phyloP scores from a whole-genome alignment of 2,329 filamentous ascomycete species.

The Fusarium subtropicale region DNA sequence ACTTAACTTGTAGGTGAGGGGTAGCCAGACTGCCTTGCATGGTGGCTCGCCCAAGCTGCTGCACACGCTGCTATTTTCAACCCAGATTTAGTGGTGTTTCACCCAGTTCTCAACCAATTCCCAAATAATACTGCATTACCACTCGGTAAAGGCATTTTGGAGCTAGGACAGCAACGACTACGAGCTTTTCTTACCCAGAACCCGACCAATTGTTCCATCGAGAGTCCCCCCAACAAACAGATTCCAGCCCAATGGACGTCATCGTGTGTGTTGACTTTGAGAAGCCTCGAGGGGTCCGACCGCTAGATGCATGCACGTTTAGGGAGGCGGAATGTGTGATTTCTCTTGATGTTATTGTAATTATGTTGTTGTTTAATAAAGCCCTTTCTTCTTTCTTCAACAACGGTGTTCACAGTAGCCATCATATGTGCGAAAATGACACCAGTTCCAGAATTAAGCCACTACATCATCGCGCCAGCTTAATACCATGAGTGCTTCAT shows the following conservation, averaged over 20 bases:
- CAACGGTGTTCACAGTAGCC: neutral
- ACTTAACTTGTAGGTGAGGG: neutral
- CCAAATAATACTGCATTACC: neutral
- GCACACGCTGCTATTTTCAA: neutral
- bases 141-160: neutral
- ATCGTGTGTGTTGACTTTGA: neutral
- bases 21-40: neutral
- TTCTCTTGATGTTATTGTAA: neutral
- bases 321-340: neutral
- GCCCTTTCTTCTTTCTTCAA: rapidly evolving
- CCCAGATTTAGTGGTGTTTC: neutral
- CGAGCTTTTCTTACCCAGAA: neutral
- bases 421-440: neutral
- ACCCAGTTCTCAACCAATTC: neutral
- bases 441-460: rapidly evolving
- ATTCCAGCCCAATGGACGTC: neutral
- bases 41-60: neutral
- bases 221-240: neutral
- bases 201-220: neutral
- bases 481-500: neutral
- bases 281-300: neutral
- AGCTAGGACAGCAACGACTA: neutral
- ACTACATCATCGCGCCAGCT: rapidly evolving
- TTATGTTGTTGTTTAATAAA: neutral
- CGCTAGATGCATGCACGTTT: neutral